Evolutionary conservation across 2,329 filamentous ascomycete species (phyloP).

Genomic region (Tolypocladium cylindrosporum): DNA sequence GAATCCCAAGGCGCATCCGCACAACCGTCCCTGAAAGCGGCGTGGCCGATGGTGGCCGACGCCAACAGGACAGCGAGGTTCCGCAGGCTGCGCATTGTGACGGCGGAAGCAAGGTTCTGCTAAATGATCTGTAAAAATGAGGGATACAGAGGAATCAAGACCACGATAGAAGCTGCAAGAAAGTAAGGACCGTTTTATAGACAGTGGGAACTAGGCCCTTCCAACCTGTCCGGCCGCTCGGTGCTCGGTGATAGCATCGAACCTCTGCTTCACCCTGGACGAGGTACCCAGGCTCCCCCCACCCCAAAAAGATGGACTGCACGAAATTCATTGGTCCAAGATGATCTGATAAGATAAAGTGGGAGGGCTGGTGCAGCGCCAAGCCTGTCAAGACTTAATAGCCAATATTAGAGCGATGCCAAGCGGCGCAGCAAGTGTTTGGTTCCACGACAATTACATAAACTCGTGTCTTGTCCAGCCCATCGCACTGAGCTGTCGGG

Average conservation of each 20-base stretch:
- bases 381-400: neutral
- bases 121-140: neutral
- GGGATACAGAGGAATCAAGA: neutral
- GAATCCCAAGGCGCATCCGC: slow-evolving; percentile 4
- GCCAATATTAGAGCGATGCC: neutral
- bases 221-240: neutral
- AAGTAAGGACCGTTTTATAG: neutral
- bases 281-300: too few relatives aligned
- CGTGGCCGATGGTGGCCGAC: neutral
- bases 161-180: neutral
- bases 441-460: neutral
- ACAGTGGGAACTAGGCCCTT: neutral
- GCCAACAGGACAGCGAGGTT: neutral
- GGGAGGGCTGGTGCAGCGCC: neutral
- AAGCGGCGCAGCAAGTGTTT: neutral
- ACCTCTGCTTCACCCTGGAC: neutral
- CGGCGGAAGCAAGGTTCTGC: neutral
- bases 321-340: neutral
- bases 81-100: neutral
- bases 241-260: neutral
- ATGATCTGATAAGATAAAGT: neutral
- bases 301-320: neutral
- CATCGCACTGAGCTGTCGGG: neutral
- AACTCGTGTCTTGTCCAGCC: neutral
- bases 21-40: slow-evolving; percentile 2